Percentiles rank a stretch among this genome's conserved stretches.
Conservation (phyloP, 108 stramenopile genomes). For the Nitzschia sp. region DNA sequence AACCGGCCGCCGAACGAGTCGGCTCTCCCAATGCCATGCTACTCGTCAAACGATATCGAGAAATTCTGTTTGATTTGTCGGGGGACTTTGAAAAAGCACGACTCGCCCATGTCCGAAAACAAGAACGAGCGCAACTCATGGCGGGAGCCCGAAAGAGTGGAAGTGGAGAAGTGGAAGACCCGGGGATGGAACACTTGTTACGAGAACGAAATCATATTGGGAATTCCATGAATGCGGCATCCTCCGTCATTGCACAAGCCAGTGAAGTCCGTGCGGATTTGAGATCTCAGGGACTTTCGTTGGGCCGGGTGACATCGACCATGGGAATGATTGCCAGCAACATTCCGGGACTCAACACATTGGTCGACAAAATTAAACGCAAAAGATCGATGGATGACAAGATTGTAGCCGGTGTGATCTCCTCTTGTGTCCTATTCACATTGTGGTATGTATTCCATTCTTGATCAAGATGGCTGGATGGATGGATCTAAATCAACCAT, state of each 20-base stretch:
- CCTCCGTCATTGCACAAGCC: slow-evolving; percentile 69
- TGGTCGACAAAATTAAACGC: slow-evolving; percentile 75
- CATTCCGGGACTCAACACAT: slow-evolving; percentile 77
- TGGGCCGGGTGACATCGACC: slow-evolving; percentile 53
- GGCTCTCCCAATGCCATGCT: slow-evolving; percentile 52
- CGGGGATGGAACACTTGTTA: slow-evolving; percentile 77
- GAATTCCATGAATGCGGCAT: slow-evolving; percentile 70
- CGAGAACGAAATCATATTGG: slow-evolving; percentile 79
- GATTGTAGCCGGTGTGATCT: slow-evolving; percentile 83
- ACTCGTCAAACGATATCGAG: slow-evolving; percentile 80
- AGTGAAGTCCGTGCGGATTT: slow-evolving; percentile 62
- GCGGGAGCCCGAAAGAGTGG: slow-evolving; percentile 41
- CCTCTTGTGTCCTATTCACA: slow-evolving; percentile 83
- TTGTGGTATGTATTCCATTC: slow-evolving; percentile 84
- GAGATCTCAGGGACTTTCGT: slow-evolving; percentile 58
- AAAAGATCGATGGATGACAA: slow-evolving; percentile 78
- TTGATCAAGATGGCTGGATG: no score
- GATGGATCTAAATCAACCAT: no score
- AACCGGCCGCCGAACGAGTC: slow-evolving; percentile 59
- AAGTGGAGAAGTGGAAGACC: slow-evolving; percentile 30
- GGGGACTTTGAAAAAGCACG: slow-evolving; percentile 75
- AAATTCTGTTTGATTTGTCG: slow-evolving; percentile 78
- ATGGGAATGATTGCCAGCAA: slow-evolving; percentile 67
- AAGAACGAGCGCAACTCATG: slow-evolving; percentile 74
- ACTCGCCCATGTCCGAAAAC: slow-evolving; percentile 47